These are phyloP conservation scores for Barbarea vulgaris DNA, from an alignment of 345 rosid genomes.

Conservation along the genomic window DNA sequence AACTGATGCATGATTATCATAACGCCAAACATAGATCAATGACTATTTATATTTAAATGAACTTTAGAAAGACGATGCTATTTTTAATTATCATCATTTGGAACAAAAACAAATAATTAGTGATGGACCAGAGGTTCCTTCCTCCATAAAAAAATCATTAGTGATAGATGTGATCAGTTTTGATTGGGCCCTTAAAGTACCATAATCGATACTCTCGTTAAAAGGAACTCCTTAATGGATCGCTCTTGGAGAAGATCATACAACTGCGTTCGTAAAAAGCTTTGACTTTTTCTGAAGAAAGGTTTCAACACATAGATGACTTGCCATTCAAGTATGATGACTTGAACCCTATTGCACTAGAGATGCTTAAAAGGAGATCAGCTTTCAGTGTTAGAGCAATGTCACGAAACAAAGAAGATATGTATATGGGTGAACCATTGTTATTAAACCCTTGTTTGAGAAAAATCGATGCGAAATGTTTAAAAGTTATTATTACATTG, in stretches of 20 bases:
- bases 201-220: background rate
- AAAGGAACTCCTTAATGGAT: background rate
- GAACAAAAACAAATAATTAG: background rate
- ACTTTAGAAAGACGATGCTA: background rate
- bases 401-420: slow-evolving; percentile 1
- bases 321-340: background rate
- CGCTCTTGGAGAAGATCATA: background rate
- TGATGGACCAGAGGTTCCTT: too few relatives aligned
- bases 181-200: background rate
- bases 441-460: too few relatives aligned
- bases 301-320: background rate
- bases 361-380: background rate
- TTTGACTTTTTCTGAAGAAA: slow-evolving; percentile 1
- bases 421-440: slow-evolving; percentile 10
- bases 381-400: slow-evolving; percentile 6
- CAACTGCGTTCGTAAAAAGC: background rate
- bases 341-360: background rate
- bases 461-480: too few relatives aligned
- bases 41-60: background rate
- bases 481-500: too few relatives aligned
- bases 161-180: background rate
- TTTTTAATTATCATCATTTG: background rate
- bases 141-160: background rate
- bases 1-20: background rate
- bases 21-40: background rate